Conservation (phyloP, 2,329 filamentous ascomycete genomes). For the Beauveria sp. region DNA sequence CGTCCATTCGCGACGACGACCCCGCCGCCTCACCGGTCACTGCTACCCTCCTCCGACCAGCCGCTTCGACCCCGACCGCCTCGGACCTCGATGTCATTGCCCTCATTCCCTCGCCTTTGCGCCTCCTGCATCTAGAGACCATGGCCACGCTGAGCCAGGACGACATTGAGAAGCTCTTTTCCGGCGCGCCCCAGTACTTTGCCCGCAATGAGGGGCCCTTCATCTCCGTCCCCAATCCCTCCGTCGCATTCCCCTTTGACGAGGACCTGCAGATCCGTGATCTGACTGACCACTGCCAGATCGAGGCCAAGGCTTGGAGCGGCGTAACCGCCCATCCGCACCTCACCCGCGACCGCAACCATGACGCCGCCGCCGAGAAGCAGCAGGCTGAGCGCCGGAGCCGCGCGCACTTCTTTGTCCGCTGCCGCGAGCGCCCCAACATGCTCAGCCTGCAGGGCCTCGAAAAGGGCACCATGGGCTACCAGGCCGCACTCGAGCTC, state of each 20-base stretch:
- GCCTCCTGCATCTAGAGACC: slow-evolving; percentile 10
- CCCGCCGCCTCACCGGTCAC: neutral
- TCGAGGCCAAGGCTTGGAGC: slow-evolving; percentile 56
- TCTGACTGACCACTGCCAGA: slow-evolving; percentile 55
- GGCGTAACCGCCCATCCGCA: slow-evolving; percentile 57
- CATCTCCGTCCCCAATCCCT: slow-evolving; percentile 52
- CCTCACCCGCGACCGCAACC: slow-evolving; percentile 43
- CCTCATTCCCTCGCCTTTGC: neutral
- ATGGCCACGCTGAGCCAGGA: slow-evolving; percentile 51
- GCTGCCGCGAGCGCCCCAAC: slow-evolving; percentile 55
- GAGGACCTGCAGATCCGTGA: slow-evolving; percentile 53
- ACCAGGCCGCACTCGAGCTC: slow-evolving; percentile 59
- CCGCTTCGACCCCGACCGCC: neutral
- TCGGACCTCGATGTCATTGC: neutral
- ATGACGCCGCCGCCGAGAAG: slow-evolving; percentile 33
- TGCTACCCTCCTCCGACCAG: neutral
- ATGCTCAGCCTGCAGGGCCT: slow-evolving; percentile 67
- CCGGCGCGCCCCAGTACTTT: slow-evolving; percentile 67
- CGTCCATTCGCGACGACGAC: neutral
- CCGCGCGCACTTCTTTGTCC: slow-evolving; percentile 50
- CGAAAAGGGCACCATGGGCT: slow-evolving; percentile 64
- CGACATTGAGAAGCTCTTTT: slow-evolving; percentile 64
- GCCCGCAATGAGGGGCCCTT: slow-evolving; percentile 52
- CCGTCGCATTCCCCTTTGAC: slow-evolving; percentile 62
- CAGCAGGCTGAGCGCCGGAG: slow-evolving; percentile 35